phyloP scores from a whole-genome alignment of 176 grass and related monocot species.

The Lolium rigidum region DNA sequence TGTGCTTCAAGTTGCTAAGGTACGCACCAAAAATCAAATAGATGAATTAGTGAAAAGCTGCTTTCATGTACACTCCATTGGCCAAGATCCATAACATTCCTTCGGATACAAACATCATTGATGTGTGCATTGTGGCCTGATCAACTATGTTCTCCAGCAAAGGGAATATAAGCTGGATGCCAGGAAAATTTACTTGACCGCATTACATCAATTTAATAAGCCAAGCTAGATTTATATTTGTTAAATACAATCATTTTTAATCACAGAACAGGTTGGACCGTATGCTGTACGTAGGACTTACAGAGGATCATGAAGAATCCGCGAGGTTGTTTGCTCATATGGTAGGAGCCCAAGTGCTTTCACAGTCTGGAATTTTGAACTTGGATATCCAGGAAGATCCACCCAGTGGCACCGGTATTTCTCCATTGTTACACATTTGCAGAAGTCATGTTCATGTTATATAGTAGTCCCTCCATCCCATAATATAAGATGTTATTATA shows the following conservation, averaged over 20 bases:
- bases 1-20: slow-evolving; percentile 96
- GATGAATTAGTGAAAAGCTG: background rate
- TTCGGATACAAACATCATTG: background rate
- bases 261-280: slow-evolving; percentile 84
- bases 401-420: slow-evolving; percentile 57
- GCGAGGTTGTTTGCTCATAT: slow-evolving; percentile 89
- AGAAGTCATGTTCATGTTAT: background rate
- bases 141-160: background rate
- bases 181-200: slow-evolving; percentile 21
- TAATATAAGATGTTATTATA: too few relatives aligned
- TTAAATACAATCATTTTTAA: slow-evolving; percentile 36
- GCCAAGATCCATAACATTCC: slow-evolving; percentile 10
- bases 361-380: slow-evolving; percentile 64
- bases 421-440: slow-evolving; percentile 12
- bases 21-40: slow-evolving; percentile 38
- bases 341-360: slow-evolving; percentile 96
- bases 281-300: slow-evolving; percentile 94
- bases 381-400: slow-evolving; percentile 60
- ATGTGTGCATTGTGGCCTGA: slow-evolving; percentile 7
- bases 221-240: background rate
- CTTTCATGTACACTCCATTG: slow-evolving; percentile 20
- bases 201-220: slow-evolving; percentile 28
- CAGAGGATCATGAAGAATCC: slow-evolving; percentile 94
- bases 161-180: slow-evolving; percentile 2
- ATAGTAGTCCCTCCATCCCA: background rate